Conservation (phyloP, 257 asterid species). For the Misopates orontium region DNA sequence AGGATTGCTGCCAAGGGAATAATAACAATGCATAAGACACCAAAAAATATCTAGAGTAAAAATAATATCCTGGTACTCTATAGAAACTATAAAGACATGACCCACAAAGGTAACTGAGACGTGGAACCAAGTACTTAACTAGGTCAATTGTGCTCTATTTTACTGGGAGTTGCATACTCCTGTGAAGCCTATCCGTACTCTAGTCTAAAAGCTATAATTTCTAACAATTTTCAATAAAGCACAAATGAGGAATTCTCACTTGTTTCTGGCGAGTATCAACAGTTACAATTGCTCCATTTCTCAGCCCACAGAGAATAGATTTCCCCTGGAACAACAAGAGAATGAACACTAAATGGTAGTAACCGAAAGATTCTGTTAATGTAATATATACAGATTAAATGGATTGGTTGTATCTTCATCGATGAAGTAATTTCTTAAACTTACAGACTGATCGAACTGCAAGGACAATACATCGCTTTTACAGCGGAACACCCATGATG, state of each 20-base stretch:
- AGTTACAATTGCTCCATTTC: constrained; percentile 75
- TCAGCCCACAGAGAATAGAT: constrained; percentile 69
- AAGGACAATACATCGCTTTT: constrained; percentile 79
- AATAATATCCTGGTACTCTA: background rate
- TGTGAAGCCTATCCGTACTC: too few relatives aligned
- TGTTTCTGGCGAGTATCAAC: constrained; percentile 82
- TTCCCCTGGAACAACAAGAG: constrained; percentile 55
- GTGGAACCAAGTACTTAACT: constrained; percentile 13
- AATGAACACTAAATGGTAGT: constrained; percentile 11
- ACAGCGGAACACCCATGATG: constrained; percentile 55
- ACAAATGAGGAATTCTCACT: constrained; percentile 38
- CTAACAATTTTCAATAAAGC: background rate
- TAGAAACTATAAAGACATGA: background rate
- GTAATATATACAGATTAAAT: constrained; percentile 10
- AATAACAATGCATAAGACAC: background rate
- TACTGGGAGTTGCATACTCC: too few relatives aligned
- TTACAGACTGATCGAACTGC: constrained; percentile 64
- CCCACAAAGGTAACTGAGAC: background rate
- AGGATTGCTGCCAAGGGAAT: background rate
- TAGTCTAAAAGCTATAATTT: background rate
- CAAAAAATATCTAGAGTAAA: constrained; percentile 6
- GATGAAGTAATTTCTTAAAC: constrained; percentile 19
- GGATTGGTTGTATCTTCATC: constrained; percentile 16
- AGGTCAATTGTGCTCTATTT: constrained; percentile 15
- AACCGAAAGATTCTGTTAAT: constrained; percentile 12